These are phyloP conservation scores for Fistulifera pelliculosa DNA, from an alignment of 108 stramenopile genomes.

Conservation along the genomic window DNA sequence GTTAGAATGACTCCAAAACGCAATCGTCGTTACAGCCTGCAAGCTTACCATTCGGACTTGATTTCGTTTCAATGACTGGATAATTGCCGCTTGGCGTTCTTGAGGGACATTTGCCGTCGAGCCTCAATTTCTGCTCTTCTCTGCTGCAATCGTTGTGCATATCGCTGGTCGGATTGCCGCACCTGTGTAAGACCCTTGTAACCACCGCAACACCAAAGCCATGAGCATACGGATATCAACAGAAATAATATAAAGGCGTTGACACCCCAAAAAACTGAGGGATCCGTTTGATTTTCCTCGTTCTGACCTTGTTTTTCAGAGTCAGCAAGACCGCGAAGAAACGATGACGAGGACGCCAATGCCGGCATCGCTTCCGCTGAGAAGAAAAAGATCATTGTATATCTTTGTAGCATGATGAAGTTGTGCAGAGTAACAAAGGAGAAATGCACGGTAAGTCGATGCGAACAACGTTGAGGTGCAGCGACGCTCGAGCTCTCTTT, in stretches of 20 bases:
- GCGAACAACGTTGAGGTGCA: too few relatives aligned
- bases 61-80: slow-evolving; percentile 15
- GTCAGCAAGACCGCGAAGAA: not conserved
- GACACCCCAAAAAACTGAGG: slow-evolving; percentile 28
- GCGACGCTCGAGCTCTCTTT: too few relatives aligned
- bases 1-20: not conserved
- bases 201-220: slow-evolving; percentile 16
- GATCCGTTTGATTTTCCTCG: slow-evolving; percentile 1
- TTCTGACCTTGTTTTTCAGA: not conserved
- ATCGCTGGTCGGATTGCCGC: slow-evolving; percentile 8
- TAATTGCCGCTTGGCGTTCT: slow-evolving; percentile 10
- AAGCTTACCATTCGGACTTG: slow-evolving; percentile 31
- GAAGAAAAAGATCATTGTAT: too few relatives aligned
- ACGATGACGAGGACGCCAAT: too few relatives aligned
- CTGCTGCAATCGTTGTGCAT: slow-evolving; percentile 8
- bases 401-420: too few relatives aligned
- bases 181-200: slow-evolving; percentile 1
- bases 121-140: slow-evolving; percentile 5
- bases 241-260: slow-evolving; percentile 25
- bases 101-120: slow-evolving; percentile 9
- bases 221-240: slow-evolving; percentile 4
- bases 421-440: too few relatives aligned
- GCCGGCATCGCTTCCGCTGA: too few relatives aligned
- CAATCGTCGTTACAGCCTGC: too few relatives aligned
- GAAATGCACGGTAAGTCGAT: too few relatives aligned